phyloP scores from a whole-genome alignment of 495 filamentous ascomycete species.

The Penicillium riverlandense region DNA sequence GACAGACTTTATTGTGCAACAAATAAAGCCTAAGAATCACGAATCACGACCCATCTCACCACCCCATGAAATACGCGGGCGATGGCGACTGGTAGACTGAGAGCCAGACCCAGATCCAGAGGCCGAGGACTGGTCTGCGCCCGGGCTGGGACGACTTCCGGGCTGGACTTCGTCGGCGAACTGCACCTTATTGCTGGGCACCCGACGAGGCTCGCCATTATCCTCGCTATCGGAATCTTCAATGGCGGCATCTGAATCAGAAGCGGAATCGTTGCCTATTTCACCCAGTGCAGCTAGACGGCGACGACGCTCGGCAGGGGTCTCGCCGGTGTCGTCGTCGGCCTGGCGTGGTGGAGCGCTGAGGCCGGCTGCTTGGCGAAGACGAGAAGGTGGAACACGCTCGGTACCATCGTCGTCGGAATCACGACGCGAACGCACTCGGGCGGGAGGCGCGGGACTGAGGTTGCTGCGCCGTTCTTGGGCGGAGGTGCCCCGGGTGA shows the following conservation, averaged over 20 bases:
- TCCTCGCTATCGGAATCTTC: constrained; percentile 28
- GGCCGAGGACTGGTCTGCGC: constrained; percentile 8
- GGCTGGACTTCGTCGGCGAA: constrained; percentile 26
- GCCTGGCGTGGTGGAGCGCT: constrained; percentile 15
- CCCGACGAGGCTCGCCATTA: constrained; percentile 11
- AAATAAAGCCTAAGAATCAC: too few species aligned
- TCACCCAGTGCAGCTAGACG: constrained; percentile 80
- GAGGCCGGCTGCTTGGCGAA: constrained; percentile 32
- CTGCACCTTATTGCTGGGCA: constrained; percentile 18
- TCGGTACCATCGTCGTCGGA: constrained; percentile 55
- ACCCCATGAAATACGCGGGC: constrained; percentile 20
- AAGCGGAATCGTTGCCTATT: constrained; percentile 50
- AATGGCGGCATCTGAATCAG: constrained; percentile 14
- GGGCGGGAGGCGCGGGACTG: constrained; percentile 17
- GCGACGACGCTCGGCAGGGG: constrained; percentile 72
- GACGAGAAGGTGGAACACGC: constrained; percentile 40
- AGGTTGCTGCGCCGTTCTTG: constrained; percentile 42
- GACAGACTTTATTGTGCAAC: too few species aligned
- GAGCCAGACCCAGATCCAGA: constrained; percentile 11
- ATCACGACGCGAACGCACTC: constrained; percentile 33
- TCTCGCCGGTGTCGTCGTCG: constrained; percentile 56
- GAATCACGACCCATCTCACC: constrained; percentile 19
- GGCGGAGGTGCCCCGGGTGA: constrained; percentile 36
- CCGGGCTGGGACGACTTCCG: constrained; percentile 2
- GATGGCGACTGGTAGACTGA: constrained; percentile 9